phyloP scores from a whole-genome alignment of 2,329 filamentous ascomycete species.

The Colletotrichum tofieldiae region DNA sequence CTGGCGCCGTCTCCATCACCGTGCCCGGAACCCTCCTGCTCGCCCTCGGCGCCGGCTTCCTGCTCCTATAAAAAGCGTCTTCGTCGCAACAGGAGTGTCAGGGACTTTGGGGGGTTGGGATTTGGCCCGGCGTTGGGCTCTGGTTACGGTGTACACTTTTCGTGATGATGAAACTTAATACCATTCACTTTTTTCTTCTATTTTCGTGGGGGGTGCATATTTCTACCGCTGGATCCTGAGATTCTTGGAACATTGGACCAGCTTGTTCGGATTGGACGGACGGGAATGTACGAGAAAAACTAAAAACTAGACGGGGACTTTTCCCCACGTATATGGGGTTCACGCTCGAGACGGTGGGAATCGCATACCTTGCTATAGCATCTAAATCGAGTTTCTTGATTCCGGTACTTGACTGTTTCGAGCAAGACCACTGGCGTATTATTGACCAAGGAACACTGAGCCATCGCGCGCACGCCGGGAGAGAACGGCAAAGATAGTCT shows the following conservation, averaged over 20 bases:
- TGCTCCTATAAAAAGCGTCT: slow-evolving; percentile 54
- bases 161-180: slow-evolving; percentile 41
- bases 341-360: slow-evolving; percentile 25
- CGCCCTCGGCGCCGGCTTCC: slow-evolving; percentile 59
- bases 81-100: background rate
- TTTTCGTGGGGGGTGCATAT: slow-evolving; percentile 7
- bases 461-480: background rate
- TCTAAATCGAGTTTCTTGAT: slow-evolving; percentile 39
- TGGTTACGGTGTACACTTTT: slow-evolving; percentile 33
- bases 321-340: slow-evolving; percentile 22
- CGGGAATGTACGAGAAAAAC: slow-evolving; percentile 2
- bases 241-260: background rate
- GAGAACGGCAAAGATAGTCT: too few species aligned
- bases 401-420: background rate
- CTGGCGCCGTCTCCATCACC: slow-evolving; percentile 53
- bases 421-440: too few species aligned
- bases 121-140: slow-evolving; percentile 26
- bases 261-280: background rate
- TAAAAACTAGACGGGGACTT: slow-evolving; percentile 19
- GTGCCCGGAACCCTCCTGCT: slow-evolving; percentile 61
- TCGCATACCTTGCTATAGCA: slow-evolving; percentile 22
- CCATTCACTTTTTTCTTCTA: slow-evolving; percentile 34
- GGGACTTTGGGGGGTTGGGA: background rate
- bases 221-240: background rate
- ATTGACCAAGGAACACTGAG: background rate